Evolutionary conservation across 257 asterid species (phyloP).

Genomic region (Penstemon eatonii): DNA sequence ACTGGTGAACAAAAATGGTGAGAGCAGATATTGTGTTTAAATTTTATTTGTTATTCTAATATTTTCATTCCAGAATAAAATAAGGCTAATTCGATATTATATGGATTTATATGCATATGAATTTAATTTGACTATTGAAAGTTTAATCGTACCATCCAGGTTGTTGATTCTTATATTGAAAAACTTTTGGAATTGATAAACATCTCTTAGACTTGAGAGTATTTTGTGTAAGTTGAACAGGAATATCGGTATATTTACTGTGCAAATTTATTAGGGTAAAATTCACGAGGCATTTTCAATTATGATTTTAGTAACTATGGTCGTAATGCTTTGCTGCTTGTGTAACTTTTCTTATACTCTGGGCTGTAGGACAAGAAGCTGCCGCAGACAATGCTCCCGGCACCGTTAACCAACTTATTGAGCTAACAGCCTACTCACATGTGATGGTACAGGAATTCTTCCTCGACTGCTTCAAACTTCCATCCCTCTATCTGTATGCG

Average conservation of each 20-base stretch:
- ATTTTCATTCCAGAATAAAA: slow-evolving; percentile 13
- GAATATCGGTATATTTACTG: too few species aligned
- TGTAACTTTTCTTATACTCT: slow-evolving; percentile 16
- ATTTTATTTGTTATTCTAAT: slow-evolving; percentile 9
- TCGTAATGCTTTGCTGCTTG: slow-evolving; percentile 19
- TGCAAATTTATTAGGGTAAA: not conserved
- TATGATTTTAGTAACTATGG: not conserved
- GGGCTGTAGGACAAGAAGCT: slow-evolving; percentile 68
- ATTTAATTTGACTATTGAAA: not conserved
- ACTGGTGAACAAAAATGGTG: slow-evolving; percentile 74
- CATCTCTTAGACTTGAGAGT: not conserved
- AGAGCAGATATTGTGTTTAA: slow-evolving; percentile 26
- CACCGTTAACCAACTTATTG: slow-evolving; percentile 54
- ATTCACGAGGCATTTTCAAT: not conserved
- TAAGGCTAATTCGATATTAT: slow-evolving; percentile 8
- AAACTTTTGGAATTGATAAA: not conserved
- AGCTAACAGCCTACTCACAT: slow-evolving; percentile 56
- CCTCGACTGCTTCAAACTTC: slow-evolving; percentile 14
- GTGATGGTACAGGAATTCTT: slow-evolving; percentile 52
- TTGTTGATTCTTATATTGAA: slow-evolving; percentile 15
- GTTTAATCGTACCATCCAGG: not conserved
- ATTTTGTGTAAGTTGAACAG: not conserved
- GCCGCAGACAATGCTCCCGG: slow-evolving; percentile 60
- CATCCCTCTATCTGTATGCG: not conserved
- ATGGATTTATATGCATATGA: not conserved